A percentile compares a stretch with the other conserved stretches of the same genome.
These are phyloP conservation scores for Rheum nobile DNA, from an alignment of 148 eudicot species.

Conservation along the genomic window DNA sequence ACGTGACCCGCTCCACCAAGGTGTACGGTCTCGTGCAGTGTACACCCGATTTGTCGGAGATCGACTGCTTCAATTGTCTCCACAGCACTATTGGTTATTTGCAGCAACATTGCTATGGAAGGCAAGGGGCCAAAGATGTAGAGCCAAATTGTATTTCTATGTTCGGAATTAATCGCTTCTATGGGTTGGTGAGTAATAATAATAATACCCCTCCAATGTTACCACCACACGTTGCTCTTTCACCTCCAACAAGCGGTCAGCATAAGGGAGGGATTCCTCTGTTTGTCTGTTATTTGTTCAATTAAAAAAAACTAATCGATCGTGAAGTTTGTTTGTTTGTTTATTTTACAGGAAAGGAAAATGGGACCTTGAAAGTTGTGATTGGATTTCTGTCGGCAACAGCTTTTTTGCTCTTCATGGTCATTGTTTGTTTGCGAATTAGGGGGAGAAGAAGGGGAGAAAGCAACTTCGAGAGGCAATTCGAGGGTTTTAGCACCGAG, in stretches of 20 bases:
- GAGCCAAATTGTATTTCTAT: no score
- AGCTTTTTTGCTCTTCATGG: neutral
- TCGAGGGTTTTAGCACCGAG: neutral
- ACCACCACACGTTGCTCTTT: no score
- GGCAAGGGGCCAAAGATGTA: neutral
- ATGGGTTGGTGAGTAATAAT: no score
- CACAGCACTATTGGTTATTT: neutral
- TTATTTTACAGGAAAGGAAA: neutral
- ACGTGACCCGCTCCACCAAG: neutral
- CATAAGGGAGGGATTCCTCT: no score
- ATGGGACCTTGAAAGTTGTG: neutral
- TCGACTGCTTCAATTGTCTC: neutral
- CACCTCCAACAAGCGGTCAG: no score
- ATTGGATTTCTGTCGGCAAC: slow-evolving; percentile 2
- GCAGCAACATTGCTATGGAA: neutral
- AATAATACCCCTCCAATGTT: no score
- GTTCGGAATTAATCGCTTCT: no score
- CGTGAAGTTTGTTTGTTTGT: neutral
- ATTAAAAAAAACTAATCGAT: neutral
- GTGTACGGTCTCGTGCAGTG: neutral
- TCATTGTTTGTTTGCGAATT: neutral
- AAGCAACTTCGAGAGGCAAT: slow-evolving; percentile 7
- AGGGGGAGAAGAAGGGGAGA: neutral
- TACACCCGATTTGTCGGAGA: neutral
- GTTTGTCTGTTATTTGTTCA: no score